Percentiles rank a stretch among this genome's conserved stretches.
Conservation (phyloP, 257 asterid species). For the Petunia axillaris region DNA sequence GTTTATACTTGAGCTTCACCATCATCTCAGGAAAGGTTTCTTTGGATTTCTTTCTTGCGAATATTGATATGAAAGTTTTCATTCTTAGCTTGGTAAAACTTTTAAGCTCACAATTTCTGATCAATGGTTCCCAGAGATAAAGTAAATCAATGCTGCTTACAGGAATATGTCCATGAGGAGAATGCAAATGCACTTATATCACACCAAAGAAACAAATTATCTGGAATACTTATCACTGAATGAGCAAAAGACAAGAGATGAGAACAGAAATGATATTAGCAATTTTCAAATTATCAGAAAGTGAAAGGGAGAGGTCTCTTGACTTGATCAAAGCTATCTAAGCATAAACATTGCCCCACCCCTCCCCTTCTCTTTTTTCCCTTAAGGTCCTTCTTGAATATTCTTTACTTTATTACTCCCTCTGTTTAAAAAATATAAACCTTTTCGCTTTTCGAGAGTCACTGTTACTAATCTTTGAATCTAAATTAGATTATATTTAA, state of each 20-base stretch:
- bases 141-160: slow-evolving; percentile 2
- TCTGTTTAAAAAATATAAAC: too few relatives aligned
- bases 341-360: background rate
- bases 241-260: background rate
- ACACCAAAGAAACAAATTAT: background rate
- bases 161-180: background rate
- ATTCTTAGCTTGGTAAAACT: background rate
- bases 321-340: background rate
- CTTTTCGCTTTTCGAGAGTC: too few relatives aligned
- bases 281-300: background rate
- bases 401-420: background rate
- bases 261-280: background rate
- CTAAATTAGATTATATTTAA: too few relatives aligned
- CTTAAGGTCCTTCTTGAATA: background rate
- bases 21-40: background rate
- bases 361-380: background rate
- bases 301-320: background rate
- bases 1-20: background rate
- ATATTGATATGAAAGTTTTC: slow-evolving; percentile 10
- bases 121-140: slow-evolving; percentile 10
- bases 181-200: background rate
- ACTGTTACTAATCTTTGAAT: too few relatives aligned
- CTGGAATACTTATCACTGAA: background rate
- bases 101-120: background rate
- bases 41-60: background rate